These are phyloP conservation scores for Helminthosporium solani DNA, from an alignment of 2,329 filamentous ascomycete species.

Conservation along the genomic window DNA sequence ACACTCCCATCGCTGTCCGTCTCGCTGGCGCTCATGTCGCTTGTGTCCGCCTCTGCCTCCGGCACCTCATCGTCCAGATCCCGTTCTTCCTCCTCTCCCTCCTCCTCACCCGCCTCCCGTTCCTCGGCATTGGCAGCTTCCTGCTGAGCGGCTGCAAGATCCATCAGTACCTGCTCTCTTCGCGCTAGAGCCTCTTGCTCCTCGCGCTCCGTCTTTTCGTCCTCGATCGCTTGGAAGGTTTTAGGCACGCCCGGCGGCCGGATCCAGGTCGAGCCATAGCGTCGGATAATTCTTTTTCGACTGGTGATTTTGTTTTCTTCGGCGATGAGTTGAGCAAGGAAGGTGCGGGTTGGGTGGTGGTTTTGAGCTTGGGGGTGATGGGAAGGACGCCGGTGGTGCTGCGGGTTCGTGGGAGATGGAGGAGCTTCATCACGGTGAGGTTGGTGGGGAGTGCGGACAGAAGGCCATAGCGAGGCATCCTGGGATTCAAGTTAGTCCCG, in stretches of 20 bases:
- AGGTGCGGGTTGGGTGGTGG: slow-evolving; percentile 51
- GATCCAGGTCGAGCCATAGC: slow-evolving; percentile 88
- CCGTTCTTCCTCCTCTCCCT: slow-evolving; percentile 37
- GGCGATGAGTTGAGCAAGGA: slow-evolving; percentile 67
- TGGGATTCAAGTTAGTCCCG: neutral
- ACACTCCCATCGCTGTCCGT: slow-evolving; percentile 22
- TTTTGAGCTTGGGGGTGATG: slow-evolving; percentile 20
- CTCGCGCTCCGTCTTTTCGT: slow-evolving; percentile 84
- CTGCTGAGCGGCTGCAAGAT: slow-evolving; percentile 65
- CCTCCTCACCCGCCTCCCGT: slow-evolving; percentile 46
- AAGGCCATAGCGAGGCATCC: slow-evolving; percentile 12
- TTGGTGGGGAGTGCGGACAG: slow-evolving; percentile 5
- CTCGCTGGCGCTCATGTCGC: slow-evolving; percentile 33
- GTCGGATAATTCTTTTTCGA: slow-evolving; percentile 77
- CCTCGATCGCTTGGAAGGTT: slow-evolving; percentile 84
- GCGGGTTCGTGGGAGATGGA: neutral
- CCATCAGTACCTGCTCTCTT: slow-evolving; percentile 69
- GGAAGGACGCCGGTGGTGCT: slow-evolving; percentile 1
- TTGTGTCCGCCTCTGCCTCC: slow-evolving; percentile 34
- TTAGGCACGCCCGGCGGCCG: slow-evolving; percentile 85
- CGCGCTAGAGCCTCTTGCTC: slow-evolving; percentile 77
- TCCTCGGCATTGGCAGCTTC: slow-evolving; percentile 39
- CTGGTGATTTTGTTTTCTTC: slow-evolving; percentile 77
- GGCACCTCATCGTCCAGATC: slow-evolving; percentile 46
- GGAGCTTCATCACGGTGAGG: slow-evolving; percentile 1